Evolutionary conservation across 2,329 filamentous ascomycete species (phyloP).

Genomic region (Chalaropsis ovoidea): DNA sequence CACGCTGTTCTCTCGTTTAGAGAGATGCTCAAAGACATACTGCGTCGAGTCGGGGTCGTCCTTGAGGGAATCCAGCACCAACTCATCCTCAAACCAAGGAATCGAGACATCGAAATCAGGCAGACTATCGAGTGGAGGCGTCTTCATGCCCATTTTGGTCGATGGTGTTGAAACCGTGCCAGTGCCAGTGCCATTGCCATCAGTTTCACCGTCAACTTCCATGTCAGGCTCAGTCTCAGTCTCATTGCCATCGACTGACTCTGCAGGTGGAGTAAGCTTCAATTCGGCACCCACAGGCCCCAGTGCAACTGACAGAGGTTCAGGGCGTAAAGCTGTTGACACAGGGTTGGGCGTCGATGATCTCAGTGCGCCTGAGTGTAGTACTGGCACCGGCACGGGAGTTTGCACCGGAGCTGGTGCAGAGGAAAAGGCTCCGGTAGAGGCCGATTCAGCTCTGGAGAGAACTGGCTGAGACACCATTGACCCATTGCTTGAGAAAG

Average conservation of each 20-base stretch:
- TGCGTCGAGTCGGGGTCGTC: slow-evolving; percentile 35
- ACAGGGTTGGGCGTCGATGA: neutral
- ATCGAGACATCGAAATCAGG: slow-evolving; percentile 36
- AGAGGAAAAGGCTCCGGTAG: neutral
- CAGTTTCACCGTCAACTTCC: slow-evolving; percentile 43
- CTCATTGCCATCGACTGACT: slow-evolving; percentile 26
- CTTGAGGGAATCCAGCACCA: slow-evolving; percentile 36
- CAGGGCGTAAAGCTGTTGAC: neutral
- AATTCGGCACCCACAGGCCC: slow-evolving; percentile 23
- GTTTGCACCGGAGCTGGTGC: neutral
- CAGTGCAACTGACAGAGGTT: neutral
- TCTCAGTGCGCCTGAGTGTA: neutral
- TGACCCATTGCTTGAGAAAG: too few species aligned
- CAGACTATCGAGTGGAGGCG: slow-evolving; percentile 46
- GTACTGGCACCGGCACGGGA: neutral
- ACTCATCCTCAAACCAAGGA: slow-evolving; percentile 19
- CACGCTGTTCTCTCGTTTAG: neutral
- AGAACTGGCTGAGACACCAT: neutral
- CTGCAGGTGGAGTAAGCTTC: slow-evolving; percentile 26
- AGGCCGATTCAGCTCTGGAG: neutral
- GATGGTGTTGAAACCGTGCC: slow-evolving; percentile 36
- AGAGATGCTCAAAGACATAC: slow-evolving; percentile 38
- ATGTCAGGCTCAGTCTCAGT: slow-evolving; percentile 32
- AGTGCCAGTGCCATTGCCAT: slow-evolving; percentile 45
- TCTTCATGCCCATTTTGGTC: slow-evolving; percentile 38